Percentiles rank a stretch among this genome's conserved stretches.
These are phyloP conservation scores for Trypanosoma platydactyli DNA, from an alignment of 208 protist species.

Conservation along the genomic window DNA sequence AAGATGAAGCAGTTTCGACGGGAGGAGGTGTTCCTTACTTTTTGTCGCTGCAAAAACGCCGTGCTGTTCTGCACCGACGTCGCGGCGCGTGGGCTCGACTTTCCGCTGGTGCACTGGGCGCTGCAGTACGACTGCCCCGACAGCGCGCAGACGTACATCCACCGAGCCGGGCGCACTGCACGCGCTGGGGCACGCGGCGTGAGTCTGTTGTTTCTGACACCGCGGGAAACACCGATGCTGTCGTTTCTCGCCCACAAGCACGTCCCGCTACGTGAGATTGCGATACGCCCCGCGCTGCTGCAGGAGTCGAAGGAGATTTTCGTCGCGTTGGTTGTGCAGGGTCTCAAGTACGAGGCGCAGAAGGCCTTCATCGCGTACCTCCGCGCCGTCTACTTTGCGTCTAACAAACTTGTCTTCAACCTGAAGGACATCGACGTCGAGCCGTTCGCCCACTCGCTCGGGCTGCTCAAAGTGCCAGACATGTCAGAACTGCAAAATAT, in stretches of 20 bases:
- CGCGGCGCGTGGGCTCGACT: conserved; percentile 97
- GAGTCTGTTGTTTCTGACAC: conserved; percentile 97
- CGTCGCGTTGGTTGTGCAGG: conserved; percentile 89
- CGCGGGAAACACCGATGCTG: conserved; percentile 94
- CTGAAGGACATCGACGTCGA: conserved; percentile 87
- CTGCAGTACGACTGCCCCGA: conserved; percentile 99
- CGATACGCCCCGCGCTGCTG: conserved; percentile 76
- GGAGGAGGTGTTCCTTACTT: conserved; percentile 90
- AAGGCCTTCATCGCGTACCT: conserved; percentile 98
- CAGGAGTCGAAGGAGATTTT: conserved; percentile 88
- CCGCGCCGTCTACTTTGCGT: conserved; percentile 93
- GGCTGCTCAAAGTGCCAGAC: conserved; percentile 92
- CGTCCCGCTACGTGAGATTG: conserved; percentile 79
- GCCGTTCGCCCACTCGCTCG: conserved; percentile 92
- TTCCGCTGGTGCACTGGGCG: conserved; percentile 98
- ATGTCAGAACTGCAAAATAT: conserved; percentile 89
- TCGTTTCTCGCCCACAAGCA: conserved; percentile 88
- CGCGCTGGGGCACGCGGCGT: conserved; percentile 93
- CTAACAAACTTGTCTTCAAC: conserved; percentile 97
- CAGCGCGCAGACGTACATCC: conserved; percentile 98
- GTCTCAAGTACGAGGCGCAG: conserved; percentile 97
- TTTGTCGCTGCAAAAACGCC: conserved; percentile 83
- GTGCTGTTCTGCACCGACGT: conserved; percentile 99
- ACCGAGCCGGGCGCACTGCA: conserved; percentile 97
- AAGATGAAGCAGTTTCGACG: conserved; percentile 94